A percentile compares a stretch with the other conserved stretches of the same genome.
phyloP scores from a whole-genome alignment of 2,329 filamentous ascomycete genomes.

The Phialophora macrospora region DNA sequence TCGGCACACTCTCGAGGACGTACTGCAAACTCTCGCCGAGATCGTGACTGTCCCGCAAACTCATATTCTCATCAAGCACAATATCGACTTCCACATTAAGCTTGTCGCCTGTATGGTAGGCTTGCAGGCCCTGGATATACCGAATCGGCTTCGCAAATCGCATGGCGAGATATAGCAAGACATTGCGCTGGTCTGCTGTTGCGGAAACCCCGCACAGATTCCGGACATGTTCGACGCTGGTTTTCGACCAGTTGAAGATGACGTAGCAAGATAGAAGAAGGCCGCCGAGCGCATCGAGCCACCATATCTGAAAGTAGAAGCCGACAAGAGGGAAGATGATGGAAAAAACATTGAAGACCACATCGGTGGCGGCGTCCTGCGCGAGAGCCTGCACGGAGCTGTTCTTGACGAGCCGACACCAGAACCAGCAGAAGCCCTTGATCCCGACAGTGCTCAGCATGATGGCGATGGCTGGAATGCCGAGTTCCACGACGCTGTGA shows the following conservation, averaged over 20 bases:
- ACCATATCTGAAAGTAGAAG: constrained; percentile 78
- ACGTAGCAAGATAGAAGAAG: constrained; percentile 78
- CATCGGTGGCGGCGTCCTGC: constrained; percentile 72
- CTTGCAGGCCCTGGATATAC: constrained; percentile 82
- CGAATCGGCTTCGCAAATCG: constrained; percentile 86
- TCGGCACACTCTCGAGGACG: constrained; percentile 81
- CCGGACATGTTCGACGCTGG: constrained; percentile 75
- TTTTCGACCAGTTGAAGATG: constrained; percentile 77
- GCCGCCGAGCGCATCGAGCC: constrained; percentile 80
- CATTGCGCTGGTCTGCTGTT: constrained; percentile 78
- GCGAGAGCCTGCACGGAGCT: constrained; percentile 81
- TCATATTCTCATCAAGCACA: constrained; percentile 76
- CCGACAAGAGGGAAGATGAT: constrained; percentile 85
- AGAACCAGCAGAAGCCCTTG: constrained; percentile 82
- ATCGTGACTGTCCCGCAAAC: constrained; percentile 79
- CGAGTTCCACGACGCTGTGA: constrained; percentile 73
- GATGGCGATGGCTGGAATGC: constrained; percentile 73
- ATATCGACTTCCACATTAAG: constrained; percentile 84
- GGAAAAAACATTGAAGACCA: constrained; percentile 88
- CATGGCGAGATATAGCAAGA: constrained; percentile 89
- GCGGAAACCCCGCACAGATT: constrained; percentile 80
- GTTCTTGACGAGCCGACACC: constrained; percentile 84
- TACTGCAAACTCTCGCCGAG: constrained; percentile 79
- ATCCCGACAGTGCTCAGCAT: constrained; percentile 82
- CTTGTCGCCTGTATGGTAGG: constrained; percentile 85